Evolutionary conservation across 2,329 filamentous ascomycete species (phyloP).

Genomic region (Phyllosticta ampelicida): DNA sequence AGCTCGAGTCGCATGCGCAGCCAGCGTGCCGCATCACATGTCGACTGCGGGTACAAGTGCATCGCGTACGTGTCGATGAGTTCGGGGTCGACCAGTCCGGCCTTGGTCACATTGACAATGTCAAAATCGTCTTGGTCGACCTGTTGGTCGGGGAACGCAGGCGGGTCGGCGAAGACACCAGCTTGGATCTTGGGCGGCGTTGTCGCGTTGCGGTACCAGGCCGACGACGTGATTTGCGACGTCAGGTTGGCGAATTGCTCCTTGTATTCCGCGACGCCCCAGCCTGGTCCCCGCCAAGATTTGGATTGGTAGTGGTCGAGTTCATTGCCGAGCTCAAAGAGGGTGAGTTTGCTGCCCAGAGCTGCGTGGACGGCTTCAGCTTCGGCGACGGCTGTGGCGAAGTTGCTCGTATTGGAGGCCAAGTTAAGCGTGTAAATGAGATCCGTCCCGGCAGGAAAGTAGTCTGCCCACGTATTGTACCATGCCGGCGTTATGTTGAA

Average conservation of each 20-base stretch:
- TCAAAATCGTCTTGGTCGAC: slow-evolving; percentile 11
- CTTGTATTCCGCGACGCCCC: slow-evolving; percentile 6
- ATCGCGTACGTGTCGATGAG: slow-evolving; percentile 2
- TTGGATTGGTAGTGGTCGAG: slow-evolving; percentile 9
- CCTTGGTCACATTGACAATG: slow-evolving; percentile 11
- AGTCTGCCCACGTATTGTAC: slow-evolving; percentile 8
- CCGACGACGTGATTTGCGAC: slow-evolving; percentile 8
- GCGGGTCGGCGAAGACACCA: slow-evolving; percentile 11
- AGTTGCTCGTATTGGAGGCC: slow-evolving; percentile 1
- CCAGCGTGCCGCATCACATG: slow-evolving; percentile 10
- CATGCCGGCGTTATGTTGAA: slow-evolving; percentile 10
- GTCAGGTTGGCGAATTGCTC: slow-evolving; percentile 10
- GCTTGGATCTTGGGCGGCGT: slow-evolving; percentile 12
- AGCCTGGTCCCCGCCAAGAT: slow-evolving; percentile 4
- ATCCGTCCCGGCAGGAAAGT: slow-evolving; percentile 8
- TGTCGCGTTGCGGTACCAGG: slow-evolving; percentile 10
- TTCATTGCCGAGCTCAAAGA: slow-evolving; percentile 8
- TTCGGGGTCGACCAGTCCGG: slow-evolving; percentile 10
- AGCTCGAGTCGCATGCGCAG: slow-evolving; percentile 11
- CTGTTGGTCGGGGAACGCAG: slow-evolving; percentile 5
- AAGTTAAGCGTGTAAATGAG: slow-evolving; percentile 8
- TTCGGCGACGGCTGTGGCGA: slow-evolving; percentile 6
- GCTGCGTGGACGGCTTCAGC: slow-evolving; percentile 5
- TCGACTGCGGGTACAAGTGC: slow-evolving; percentile 8
- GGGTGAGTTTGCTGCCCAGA: slow-evolving; percentile 5